A percentile compares a stretch with the other conserved stretches of the same genome.
Evolutionary conservation across 805 yeast genomes (phyloP).

Genomic region (Scheffersomyces lignosus): DNA sequence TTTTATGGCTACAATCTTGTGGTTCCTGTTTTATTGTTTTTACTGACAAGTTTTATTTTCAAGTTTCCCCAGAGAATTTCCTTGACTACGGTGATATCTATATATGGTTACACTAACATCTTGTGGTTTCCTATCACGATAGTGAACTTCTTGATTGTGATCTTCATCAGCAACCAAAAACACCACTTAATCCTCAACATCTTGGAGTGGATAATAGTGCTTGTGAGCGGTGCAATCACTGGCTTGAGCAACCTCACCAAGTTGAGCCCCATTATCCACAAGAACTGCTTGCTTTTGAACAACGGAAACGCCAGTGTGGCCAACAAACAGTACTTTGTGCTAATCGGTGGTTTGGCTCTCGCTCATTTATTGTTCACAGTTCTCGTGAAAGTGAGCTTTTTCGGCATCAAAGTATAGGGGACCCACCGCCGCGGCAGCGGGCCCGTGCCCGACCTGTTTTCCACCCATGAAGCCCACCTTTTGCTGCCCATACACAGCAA

Average conservation of each 20-base stretch:
- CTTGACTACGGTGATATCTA: constrained; percentile 61
- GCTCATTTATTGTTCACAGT: constrained; percentile 61
- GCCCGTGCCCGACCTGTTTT: too few relatives aligned
- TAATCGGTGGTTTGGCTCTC: constrained; percentile 43
- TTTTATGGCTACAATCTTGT: constrained; percentile 75
- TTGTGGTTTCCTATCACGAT: constrained; percentile 85
- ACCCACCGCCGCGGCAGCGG: too few relatives aligned
- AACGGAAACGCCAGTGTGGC: constrained; percentile 30
- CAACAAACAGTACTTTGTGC: constrained; percentile 30
- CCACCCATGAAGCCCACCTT: too few relatives aligned
- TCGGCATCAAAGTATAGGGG: constrained; percentile 36
- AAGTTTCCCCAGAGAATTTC: constrained; percentile 52
- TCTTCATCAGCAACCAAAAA: constrained; percentile 40
- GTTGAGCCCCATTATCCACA: constrained; percentile 37
- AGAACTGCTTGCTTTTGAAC: constrained; percentile 32
- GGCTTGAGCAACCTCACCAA: constrained; percentile 55
- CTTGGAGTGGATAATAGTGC: constrained; percentile 64
- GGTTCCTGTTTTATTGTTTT: constrained; percentile 59
- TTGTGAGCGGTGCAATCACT: constrained; percentile 59
- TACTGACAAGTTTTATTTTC: constrained; percentile 50
- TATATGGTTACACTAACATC: constrained; percentile 82
- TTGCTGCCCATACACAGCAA: too few relatives aligned
- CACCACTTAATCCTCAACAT: constrained; percentile 43
- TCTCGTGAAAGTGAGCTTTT: constrained; percentile 65
- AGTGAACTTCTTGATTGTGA: constrained; percentile 56